Evolutionary conservation across 179 eudicot genomes (phyloP), one percentile per base, ranked within the genome.

Genomic region (Nepenthes alata): DNA sequence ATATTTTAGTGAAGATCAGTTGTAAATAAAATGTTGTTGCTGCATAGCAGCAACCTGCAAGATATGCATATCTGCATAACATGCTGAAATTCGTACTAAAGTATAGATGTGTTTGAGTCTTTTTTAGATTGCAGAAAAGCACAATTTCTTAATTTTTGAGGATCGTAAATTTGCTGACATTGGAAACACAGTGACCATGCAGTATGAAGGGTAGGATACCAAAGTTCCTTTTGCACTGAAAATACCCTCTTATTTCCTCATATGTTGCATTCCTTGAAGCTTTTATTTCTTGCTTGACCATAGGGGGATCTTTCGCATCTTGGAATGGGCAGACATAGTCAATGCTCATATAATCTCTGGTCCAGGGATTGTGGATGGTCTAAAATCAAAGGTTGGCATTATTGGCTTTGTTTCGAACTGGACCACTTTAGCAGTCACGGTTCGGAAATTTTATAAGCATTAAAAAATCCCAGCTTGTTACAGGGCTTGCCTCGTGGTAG

Each of bases 131-230:
- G 98, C 96, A 61, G 95, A 89, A n/a, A 91, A 78, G 67, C 98
- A 91, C 66, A 85, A 91, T 61, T 91, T 91, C 75, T 80, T 91
- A 48, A 84, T 91, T 59, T 91, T 91, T 64, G 96, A 91, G 73
- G 98, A 91, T 67, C 89, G 96, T 47, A 91, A 89, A 70, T 91
- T 91, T 76, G 98, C 98, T 59, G 98, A 89, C 71, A 91, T 91
- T 66, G 98, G 98, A 45, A 91, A 91, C 75, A 91, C 96, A 10
- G 98, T 81, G 55, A 78, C 96, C 47, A 86, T 91, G 96, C 98
- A 91, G 65, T 89, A 89, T 73, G 96, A 81, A 78, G 85, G 98
- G 98, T 91, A 75, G 56, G 73, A 69, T 13, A 25, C 34, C n/a
- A 45, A 7, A 7, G 6, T 12, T 59, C n/a, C 15, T 3, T 11